Conservation (phyloP, 2,329 filamentous ascomycete genomes). For the Byssothecium circinans region DNA sequence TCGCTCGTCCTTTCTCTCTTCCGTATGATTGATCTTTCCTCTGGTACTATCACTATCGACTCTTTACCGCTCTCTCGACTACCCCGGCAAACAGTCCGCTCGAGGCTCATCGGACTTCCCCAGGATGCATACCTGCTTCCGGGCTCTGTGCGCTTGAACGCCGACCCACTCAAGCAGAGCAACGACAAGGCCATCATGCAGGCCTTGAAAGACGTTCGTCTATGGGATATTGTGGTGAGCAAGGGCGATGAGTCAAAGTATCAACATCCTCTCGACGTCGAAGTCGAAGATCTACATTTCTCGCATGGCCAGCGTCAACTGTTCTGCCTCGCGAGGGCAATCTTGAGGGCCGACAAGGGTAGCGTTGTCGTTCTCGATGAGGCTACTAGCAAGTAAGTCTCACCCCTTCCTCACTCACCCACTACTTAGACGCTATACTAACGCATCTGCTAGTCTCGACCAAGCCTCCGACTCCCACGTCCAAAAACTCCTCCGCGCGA, state of each 20-base stretch:
- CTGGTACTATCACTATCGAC: conserved; percentile 52
- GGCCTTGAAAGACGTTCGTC: conserved; percentile 51
- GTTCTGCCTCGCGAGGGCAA: conserved; percentile 63
- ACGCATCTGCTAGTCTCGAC: conserved; percentile 54
- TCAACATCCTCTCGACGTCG: conserved; percentile 34
- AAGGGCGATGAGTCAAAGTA: conserved; percentile 35
- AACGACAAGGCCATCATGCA: conserved; percentile 46
- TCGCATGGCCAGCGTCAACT: conserved; percentile 62
- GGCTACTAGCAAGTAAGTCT: conserved; percentile 37
- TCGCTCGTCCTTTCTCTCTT: conserved; percentile 54
- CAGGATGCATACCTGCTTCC: conserved; percentile 57
- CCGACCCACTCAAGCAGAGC: conserved; percentile 47
- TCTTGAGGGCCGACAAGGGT: conserved; percentile 46
- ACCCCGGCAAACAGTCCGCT: conserved; percentile 50
- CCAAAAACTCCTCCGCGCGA: conserved; percentile 57
- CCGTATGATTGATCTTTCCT: conserved; percentile 51
- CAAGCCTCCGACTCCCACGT: conserved; percentile 59
- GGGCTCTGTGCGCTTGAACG: conserved; percentile 52
- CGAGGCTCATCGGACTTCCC: conserved; percentile 50
- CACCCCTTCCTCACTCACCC: not conserved
- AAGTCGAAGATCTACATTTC: conserved; percentile 36
- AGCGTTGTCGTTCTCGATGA: conserved; percentile 37
- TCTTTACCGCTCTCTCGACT: conserved; percentile 50
- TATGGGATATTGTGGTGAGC: conserved; percentile 46
- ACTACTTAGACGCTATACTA: conserved; percentile 2